Conservation (phyloP, 2,329 filamentous ascomycete genomes). For the Fusarium guadeloupense region DNA sequence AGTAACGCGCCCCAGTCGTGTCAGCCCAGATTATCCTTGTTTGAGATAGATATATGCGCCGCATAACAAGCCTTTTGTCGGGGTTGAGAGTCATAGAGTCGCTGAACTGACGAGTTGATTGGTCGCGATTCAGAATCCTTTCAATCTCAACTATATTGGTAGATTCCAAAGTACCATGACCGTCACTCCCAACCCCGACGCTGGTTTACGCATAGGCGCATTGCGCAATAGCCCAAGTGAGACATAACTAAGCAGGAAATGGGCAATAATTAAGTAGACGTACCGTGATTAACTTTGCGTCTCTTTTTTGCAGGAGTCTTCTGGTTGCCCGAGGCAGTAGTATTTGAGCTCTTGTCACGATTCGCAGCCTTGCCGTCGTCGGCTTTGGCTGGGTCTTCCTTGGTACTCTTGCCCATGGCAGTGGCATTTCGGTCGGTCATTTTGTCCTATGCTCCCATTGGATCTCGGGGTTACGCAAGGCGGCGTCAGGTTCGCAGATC, state of each 20-base stretch:
- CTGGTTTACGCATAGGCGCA: constrained; percentile 5
- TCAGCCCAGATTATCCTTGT: constrained; percentile 45
- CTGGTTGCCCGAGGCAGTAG: constrained; percentile 41
- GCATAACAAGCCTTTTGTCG: constrained; percentile 8
- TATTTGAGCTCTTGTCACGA: constrained; percentile 43
- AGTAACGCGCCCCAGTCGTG: constrained; percentile 45
- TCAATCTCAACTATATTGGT: constrained; percentile 25
- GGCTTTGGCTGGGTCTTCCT: constrained; percentile 39
- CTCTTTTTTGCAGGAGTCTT: constrained; percentile 83
- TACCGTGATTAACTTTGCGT: constrained; percentile 91
- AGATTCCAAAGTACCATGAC: constrained; percentile 14
- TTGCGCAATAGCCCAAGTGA: constrained; percentile 5
- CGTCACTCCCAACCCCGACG: constrained; percentile 10
- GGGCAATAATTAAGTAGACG: constrained; percentile 48
- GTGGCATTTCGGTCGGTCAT: constrained; percentile 49
- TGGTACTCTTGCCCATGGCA: constrained; percentile 47
- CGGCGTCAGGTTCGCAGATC: constrained; percentile 43
- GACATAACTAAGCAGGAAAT: neutral
- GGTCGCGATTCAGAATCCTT: constrained; percentile 14
- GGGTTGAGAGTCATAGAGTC: constrained; percentile 19
- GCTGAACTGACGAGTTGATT: constrained; percentile 20
- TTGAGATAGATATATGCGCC: constrained; percentile 22
- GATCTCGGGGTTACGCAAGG: constrained; percentile 47
- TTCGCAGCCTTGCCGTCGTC: constrained; percentile 46
- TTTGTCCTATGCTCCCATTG: constrained; percentile 47